Evolutionary conservation across 2,329 filamentous ascomycete genomes (phyloP), one percentile per base, ranked within the genome.

Genomic region (Sclerotiophoma versabilis): DNA sequence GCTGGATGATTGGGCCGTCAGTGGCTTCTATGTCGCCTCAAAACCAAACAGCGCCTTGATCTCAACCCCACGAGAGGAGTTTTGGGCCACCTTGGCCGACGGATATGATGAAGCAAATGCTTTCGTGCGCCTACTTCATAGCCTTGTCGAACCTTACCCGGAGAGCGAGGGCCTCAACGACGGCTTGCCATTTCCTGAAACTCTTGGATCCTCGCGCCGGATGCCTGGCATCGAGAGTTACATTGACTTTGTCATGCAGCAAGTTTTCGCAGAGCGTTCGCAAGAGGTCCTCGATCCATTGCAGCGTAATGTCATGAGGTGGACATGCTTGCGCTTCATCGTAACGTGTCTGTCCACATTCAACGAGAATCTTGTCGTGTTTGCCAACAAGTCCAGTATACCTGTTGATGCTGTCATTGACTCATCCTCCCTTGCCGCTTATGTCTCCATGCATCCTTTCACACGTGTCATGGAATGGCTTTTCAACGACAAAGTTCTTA

Each of bases 381-480:
- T 97, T 65, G 89, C 90, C 32, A 96, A 92, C 71, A 85, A 89
- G 68, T 90, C 91, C 2, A 89, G 84, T 56, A 81, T 96, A 25
- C 80, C 85, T 22, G 87, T 96, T 14, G 92, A 97, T 71, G 78
- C 83, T 9, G 85, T 89, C 14, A 91, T 96, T 60, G 83, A 83
- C 34, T 83, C 91, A 4, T 89, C 88, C 2, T 90, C 90, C 50
- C 80, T 98, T 4, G 85, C 87, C 43, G 83, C 84, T 5, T 99
- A 99, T 71, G 87, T 95, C 54, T 86, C 87, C 20, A 83, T 96
- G 47, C 96, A 99, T 76, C 93, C 96, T 0, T 99, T 98, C 69
- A 87, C 91, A 3, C 87, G 96, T 54, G 88, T 96, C 14, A 97
- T 98, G 90, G 95, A 99, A 71, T 98, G 95, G 92, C 85, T 99